Evolutionary conservation across 495 filamentous ascomycete species (phyloP).

Genomic region (Neurospora sp.): DNA sequence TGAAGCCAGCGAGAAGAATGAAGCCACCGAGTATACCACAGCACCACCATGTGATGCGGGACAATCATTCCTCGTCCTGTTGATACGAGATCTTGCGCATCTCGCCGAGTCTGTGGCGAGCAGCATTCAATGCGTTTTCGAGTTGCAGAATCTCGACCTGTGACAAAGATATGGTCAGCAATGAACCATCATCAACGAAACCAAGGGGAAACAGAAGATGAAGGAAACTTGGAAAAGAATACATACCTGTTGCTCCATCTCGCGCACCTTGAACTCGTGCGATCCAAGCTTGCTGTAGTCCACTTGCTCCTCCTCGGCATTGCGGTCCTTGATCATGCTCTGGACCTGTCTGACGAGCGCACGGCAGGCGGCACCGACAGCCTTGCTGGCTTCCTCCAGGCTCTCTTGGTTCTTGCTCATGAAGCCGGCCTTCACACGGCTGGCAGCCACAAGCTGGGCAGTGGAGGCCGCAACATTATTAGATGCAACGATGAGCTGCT

Average conservation of each 20-base stretch:
- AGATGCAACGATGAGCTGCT: constrained; percentile 94
- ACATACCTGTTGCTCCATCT: constrained; percentile 99
- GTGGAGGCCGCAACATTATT: constrained; percentile 95
- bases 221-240: constrained; percentile 2
- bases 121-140: constrained; percentile 75
- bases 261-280: constrained; percentile 94
- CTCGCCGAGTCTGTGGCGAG: constrained; percentile 78
- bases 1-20: background rate
- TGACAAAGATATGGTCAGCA: constrained; percentile 8
- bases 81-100: constrained; percentile 99
- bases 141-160: constrained; percentile 96
- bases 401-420: constrained; percentile 93
- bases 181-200: background rate
- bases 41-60: background rate
- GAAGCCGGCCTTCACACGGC: constrained; percentile 92
- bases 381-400: constrained; percentile 84
- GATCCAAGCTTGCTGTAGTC: constrained; percentile 80
- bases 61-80: constrained; percentile 44
- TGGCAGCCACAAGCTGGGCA: constrained; percentile 91
- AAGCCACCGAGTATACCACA: background rate
- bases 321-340: constrained; percentile 77
- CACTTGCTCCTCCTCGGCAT: constrained; percentile 71
- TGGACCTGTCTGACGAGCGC: constrained; percentile 88
- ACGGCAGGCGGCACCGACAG: constrained; percentile 80
- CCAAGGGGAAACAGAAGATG: constrained; percentile 4